Conservation (phyloP, 495 filamentous ascomycete genomes). For the Xylaria flabelliformis region DNA sequence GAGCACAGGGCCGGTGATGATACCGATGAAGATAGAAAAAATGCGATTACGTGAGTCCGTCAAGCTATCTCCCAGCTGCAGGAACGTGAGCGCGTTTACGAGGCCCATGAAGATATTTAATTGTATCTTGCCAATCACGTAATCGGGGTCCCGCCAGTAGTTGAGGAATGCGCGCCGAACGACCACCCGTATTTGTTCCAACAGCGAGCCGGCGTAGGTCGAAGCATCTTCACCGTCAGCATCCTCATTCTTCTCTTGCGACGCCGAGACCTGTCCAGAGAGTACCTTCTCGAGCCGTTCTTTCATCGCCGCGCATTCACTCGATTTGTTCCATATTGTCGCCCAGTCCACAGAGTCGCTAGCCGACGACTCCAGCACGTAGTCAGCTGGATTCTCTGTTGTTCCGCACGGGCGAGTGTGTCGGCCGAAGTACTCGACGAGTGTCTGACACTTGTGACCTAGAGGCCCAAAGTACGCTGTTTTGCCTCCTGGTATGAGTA, state of each 20-base stretch:
- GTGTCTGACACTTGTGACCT: slow-evolving; percentile 37
- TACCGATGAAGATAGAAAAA: slow-evolving; percentile 77
- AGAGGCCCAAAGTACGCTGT: slow-evolving; percentile 63
- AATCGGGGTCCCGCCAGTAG: slow-evolving; percentile 67
- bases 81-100: slow-evolving; percentile 49
- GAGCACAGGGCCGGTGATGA: slow-evolving; percentile 64
- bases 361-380: slow-evolving; percentile 59
- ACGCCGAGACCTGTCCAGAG: not conserved
- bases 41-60: slow-evolving; percentile 56
- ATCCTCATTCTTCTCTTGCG: not conserved
- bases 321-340: not conserved
- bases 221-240: not conserved
- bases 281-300: not conserved
- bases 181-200: slow-evolving; percentile 55
- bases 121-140: slow-evolving; percentile 63
- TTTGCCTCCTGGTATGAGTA: slow-evolving; percentile 60
- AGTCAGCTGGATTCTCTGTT: slow-evolving; percentile 64
- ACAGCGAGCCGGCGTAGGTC: slow-evolving; percentile 19
- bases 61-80: slow-evolving; percentile 39
- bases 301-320: slow-evolving; percentile 41
- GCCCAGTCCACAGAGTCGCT: slow-evolving; percentile 51
- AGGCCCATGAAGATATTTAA: slow-evolving; percentile 70
- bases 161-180: slow-evolving; percentile 60
- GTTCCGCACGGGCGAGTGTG: slow-evolving; percentile 55
- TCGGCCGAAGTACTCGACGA: slow-evolving; percentile 56